Evolutionary conservation across 2,329 filamentous ascomycete genomes (phyloP).

Genomic region (Sarocladiaceae sp.): DNA sequence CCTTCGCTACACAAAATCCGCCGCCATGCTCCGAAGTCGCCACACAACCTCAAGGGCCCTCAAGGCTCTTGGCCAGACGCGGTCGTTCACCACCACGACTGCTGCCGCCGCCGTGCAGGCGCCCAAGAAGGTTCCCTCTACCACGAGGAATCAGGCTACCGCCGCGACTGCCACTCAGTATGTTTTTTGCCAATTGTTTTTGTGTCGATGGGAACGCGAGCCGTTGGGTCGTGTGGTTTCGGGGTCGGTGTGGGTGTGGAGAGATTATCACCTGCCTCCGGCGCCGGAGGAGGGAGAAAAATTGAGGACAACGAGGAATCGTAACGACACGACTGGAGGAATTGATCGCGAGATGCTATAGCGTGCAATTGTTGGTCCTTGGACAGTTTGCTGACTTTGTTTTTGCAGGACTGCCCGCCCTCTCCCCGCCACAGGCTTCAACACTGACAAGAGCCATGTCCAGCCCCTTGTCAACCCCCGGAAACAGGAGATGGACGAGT

Average conservation of each 20-base stretch:
- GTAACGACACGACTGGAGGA: background rate
- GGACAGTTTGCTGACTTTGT: constrained; percentile 13
- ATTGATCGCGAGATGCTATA: background rate
- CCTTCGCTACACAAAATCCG: background rate
- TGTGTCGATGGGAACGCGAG: background rate
- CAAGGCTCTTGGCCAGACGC: constrained; percentile 35
- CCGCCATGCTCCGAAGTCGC: constrained; percentile 46
- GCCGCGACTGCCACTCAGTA: constrained; percentile 48
- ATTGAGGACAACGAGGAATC: background rate
- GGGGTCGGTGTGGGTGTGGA: constrained; percentile 1
- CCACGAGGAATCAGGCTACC: constrained; percentile 45
- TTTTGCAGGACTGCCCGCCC: constrained; percentile 41
- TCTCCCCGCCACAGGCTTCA: constrained; percentile 60
- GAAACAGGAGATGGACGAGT: constrained; percentile 69
- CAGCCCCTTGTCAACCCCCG: constrained; percentile 62
- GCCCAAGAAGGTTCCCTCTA: constrained; percentile 35
- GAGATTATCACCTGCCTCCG: constrained; percentile 5
- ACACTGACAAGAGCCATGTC: constrained; percentile 54
- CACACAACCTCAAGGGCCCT: constrained; percentile 40
- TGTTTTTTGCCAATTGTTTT: constrained; percentile 26
- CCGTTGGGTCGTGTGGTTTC: background rate
- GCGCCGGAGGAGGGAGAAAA: constrained; percentile 4
- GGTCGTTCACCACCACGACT: constrained; percentile 37
- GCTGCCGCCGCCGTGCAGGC: constrained; percentile 29
- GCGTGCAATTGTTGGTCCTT: background rate